phyloP scores from a whole-genome alignment of 1,139 yeast species.

The Kodamaea sp. region DNA sequence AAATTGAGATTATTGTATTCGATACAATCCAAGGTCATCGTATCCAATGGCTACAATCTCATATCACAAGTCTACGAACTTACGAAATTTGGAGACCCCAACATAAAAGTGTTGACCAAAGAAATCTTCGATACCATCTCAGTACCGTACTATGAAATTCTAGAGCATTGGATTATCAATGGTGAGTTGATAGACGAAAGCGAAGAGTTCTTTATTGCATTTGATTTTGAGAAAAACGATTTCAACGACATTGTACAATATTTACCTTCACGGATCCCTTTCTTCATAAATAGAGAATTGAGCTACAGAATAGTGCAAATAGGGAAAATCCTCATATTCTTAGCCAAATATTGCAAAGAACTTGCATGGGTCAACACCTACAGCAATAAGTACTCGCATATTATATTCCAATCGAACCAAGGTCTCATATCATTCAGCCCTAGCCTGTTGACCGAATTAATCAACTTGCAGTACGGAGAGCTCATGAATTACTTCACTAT shows the following conservation, averaged over 20 bases:
- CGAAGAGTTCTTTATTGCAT: slow-evolving; percentile 70
- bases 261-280: slow-evolving; percentile 53
- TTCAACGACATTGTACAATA: slow-evolving; percentile 40
- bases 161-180: slow-evolving; percentile 66
- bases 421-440: slow-evolving; percentile 37
- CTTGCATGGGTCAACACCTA: slow-evolving; percentile 55
- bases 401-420: slow-evolving; percentile 26
- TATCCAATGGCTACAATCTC: slow-evolving; percentile 54
- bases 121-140: slow-evolving; percentile 51
- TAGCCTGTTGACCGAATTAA: slow-evolving; percentile 30
- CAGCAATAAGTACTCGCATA: slow-evolving; percentile 36
- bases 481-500: slow-evolving; percentile 55
- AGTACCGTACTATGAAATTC: slow-evolving; percentile 62
- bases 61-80: slow-evolving; percentile 54
- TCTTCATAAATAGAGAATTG: slow-evolving; percentile 43
- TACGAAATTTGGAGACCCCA: slow-evolving; percentile 64
- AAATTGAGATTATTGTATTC: slow-evolving; percentile 58
- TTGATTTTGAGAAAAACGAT: slow-evolving; percentile 29
- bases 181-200: slow-evolving; percentile 63
- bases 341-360: slow-evolving; percentile 64
- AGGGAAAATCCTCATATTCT: slow-evolving; percentile 75
- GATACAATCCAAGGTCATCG: slow-evolving; percentile 36
- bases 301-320: slow-evolving; percentile 66
- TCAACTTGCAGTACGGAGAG: slow-evolving; percentile 57
- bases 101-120: slow-evolving; percentile 44